Base-by-base conservation (phyloP, 495 filamentous ascomycete genomes). In the Neurospora hispaniola region DNA sequence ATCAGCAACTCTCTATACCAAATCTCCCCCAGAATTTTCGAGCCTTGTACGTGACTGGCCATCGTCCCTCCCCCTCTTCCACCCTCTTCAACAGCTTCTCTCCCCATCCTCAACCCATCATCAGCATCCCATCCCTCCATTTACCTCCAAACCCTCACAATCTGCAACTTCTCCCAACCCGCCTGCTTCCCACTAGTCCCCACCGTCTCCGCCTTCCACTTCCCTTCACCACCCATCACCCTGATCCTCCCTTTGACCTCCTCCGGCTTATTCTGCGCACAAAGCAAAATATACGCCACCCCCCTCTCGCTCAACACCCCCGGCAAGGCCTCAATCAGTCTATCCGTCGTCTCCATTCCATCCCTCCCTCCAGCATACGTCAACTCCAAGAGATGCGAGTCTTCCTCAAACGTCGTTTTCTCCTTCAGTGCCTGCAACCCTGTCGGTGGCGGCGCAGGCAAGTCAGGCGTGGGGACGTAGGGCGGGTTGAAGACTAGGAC, bases 401-500 rank as follows among this genome's bases (percentile, higher is more conserved):
- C 93, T 39, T 85, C 85, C 72, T 91, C 90, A 71, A 90, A 93
- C 62, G 80, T 76, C 8, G 78, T 78, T 41, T 18, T 71, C 11
- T 44, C 42, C 35, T 11, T 43, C 59, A 41, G 5, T 41, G 31
- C 18, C 23, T 41, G 16, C 42, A 69, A 18, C 31, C 44, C 40
- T 10, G 69, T 68, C 12, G 44, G 42, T 14, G 70, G 72, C 11
- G 82, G 83, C 2, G 88, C 72, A 10, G 81, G 94, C 39, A 97
- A 76, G n/a, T 88, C 87, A 18, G 87, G 82, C 1, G 93, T 94
- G 6, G 96, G 96, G 8, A 98, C 96, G 76, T 99, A 99, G 0
- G 96, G 96, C 42, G 96, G 96, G 79, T 99, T 99, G 86, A 98
- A 98, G 42, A 99, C 86, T 40, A 98, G 84, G 31, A 99, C 87